Percentiles rank a stretch among this genome's conserved stretches.
These are phyloP conservation scores for Stachybotrys chartarum DNA, from an alignment of 2,329 filamentous ascomycete species.

Conservation along the genomic window DNA sequence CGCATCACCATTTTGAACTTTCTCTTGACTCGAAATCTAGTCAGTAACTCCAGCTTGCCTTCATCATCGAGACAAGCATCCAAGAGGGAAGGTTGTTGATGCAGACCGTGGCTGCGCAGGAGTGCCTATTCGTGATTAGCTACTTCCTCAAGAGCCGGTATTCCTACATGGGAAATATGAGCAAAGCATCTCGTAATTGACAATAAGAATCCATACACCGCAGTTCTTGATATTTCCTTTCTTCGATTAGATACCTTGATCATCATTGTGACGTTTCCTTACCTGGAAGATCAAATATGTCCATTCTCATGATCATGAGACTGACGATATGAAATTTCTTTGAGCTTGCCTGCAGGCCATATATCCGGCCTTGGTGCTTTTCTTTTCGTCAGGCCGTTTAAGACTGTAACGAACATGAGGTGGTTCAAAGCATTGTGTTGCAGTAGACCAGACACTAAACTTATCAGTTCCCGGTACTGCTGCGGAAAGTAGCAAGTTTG, in stretches of 20 bases:
- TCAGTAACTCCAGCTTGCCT: neutral
- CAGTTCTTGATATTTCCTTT: neutral
- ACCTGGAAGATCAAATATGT: neutral
- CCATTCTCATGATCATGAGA: neutral
- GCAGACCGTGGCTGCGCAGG: neutral
- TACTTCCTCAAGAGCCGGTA: neutral
- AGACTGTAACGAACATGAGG: neutral
- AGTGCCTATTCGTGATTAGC: neutral
- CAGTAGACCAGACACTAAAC: neutral
- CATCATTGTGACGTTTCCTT: neutral
- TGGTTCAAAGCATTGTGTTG: neutral
- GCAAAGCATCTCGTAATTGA: neutral
- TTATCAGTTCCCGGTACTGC: neutral
- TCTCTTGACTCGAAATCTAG: neutral
- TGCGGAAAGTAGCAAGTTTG: neutral
- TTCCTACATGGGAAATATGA: neutral
- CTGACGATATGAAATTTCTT: neutral
- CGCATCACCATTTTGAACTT: neutral
- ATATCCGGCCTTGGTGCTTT: neutral
- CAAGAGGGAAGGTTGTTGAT: neutral
- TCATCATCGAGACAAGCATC: neutral
- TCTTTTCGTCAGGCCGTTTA: neutral
- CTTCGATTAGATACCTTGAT: neutral
- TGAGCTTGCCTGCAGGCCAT: neutral
- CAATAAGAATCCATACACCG: neutral